A percentile compares a stretch with the other conserved stretches of the same genome.
These are phyloP conservation scores for Coemansia sp. DNA, from an alignment of 192 early-diverging fungal species.

Conservation along the genomic window DNA sequence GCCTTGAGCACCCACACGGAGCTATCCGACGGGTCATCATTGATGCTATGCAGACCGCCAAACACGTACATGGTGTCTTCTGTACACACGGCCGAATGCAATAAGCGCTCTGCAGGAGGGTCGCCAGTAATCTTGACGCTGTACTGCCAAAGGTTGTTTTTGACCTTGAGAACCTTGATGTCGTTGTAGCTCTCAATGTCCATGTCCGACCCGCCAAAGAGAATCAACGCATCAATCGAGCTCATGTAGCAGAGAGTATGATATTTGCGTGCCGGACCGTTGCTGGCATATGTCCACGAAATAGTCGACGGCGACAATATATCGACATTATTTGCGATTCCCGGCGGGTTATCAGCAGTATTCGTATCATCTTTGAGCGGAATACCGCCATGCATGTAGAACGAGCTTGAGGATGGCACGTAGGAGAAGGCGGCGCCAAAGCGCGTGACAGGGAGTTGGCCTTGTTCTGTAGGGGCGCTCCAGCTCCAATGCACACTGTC, in stretches of 20 bases:
- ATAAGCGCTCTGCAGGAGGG: slow-evolving; percentile 54
- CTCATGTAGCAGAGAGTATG: slow-evolving; percentile 56
- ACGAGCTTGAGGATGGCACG: slow-evolving; percentile 13
- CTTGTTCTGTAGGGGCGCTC: slow-evolving; percentile 39
- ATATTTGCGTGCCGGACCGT: slow-evolving; percentile 54
- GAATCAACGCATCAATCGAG: slow-evolving; percentile 53
- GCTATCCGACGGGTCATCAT: slow-evolving; percentile 45
- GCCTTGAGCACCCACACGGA: slow-evolving; percentile 51
- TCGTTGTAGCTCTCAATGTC: slow-evolving; percentile 48
- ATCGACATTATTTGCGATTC: slow-evolving; percentile 45
- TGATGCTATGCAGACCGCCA: slow-evolving; percentile 49
- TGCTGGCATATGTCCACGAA: slow-evolving; percentile 58
- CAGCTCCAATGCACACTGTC: slow-evolving; percentile 53
- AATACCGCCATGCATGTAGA: slow-evolving; percentile 52
- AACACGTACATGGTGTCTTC: slow-evolving; percentile 67
- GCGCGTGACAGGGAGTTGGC: slow-evolving; percentile 34
- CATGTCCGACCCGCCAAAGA: slow-evolving; percentile 65
- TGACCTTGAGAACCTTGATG: slow-evolving; percentile 52
- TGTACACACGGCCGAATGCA: slow-evolving; percentile 66
- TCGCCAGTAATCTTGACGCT: slow-evolving; percentile 35
- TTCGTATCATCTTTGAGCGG: slow-evolving; percentile 27
- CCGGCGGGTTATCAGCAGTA: slow-evolving; percentile 17
- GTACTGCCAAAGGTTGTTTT: slow-evolving; percentile 55
- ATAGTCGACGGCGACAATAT: slow-evolving; percentile 52
- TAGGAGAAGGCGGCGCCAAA: slow-evolving; percentile 44